Conservation (phyloP, 2,329 filamentous ascomycete genomes). For the Paecilomyces sp. region DNA sequence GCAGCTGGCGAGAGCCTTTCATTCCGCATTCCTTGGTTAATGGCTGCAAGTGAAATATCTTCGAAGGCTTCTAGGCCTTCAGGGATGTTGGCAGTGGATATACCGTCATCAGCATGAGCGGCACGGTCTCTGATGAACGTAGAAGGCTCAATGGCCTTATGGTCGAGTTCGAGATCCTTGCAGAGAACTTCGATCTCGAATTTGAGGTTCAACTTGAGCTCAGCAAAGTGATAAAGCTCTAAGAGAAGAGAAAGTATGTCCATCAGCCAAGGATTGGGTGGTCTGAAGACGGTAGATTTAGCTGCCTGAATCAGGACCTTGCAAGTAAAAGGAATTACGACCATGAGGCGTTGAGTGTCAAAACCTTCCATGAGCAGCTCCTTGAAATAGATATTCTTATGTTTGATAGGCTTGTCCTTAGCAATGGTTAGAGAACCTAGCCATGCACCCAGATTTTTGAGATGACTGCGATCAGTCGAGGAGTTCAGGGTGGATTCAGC, state of each 20-base stretch:
- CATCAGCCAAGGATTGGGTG: conserved; percentile 96
- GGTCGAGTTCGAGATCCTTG: conserved; percentile 83
- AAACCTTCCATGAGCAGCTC: conserved; percentile 89
- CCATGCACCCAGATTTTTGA: conserved; percentile 94
- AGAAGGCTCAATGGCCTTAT: conserved; percentile 83
- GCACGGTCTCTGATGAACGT: conserved; percentile 73
- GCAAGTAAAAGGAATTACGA: conserved; percentile 96
- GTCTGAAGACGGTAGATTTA: conserved; percentile 80
- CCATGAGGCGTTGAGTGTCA: conserved; percentile 80
- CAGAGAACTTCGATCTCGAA: conserved; percentile 98
- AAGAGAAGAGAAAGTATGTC: conserved; percentile 87
- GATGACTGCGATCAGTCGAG: conserved; percentile 72
- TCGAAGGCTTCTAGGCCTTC: conserved; percentile 77
- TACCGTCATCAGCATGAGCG: conserved; percentile 54
- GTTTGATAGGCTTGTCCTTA: conserved; percentile 88
- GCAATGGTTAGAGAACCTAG: conserved; percentile 88
- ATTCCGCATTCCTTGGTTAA: conserved; percentile 60
- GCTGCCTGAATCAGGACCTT: conserved; percentile 84
- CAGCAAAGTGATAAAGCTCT: conserved; percentile 87
- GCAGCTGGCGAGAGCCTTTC: conserved; percentile 70
- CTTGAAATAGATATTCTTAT: conserved; percentile 95
- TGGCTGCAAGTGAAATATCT: conserved; percentile 68
- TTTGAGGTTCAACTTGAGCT: conserved; percentile 92
- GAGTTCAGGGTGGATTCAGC: conserved; percentile 80
- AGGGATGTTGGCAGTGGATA: conserved; percentile 49